phyloP scores from a whole-genome alignment of 305 asterid genomes.

The Caryopteris hybrid region DNA sequence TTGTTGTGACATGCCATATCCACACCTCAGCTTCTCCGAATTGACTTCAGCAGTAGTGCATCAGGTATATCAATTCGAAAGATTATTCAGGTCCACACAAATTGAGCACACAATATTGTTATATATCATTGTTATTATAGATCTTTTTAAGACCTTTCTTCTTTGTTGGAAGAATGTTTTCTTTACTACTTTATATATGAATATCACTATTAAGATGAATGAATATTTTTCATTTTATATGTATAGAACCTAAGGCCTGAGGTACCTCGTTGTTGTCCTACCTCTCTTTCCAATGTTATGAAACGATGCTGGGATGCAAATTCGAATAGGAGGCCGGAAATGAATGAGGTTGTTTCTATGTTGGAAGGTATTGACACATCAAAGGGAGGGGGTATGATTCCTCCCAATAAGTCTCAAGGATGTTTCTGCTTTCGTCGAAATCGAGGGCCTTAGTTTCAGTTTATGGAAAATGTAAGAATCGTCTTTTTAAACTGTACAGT shows the following conservation, averaged over 20 bases:
- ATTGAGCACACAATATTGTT: too few species aligned
- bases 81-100: not conserved
- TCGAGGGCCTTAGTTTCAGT: constrained; percentile 50
- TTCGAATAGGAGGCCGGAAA: constrained; percentile 70
- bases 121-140: too few species aligned
- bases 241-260: constrained; percentile 71
- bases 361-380: constrained; percentile 69
- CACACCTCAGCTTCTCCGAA: constrained; percentile 75
- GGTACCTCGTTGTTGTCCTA: constrained; percentile 78
- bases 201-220: not conserved
- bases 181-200: not conserved
- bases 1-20: constrained; percentile 86
- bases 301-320: constrained; percentile 76
- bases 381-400: constrained; percentile 84
- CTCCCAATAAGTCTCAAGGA: constrained; percentile 47
- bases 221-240: not conserved
- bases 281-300: constrained; percentile 57
- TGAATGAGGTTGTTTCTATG: constrained; percentile 67
- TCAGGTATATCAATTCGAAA: constrained; percentile 34
- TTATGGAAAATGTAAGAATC: too few species aligned
- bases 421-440: constrained; percentile 53
- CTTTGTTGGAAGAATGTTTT: too few species aligned
- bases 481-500: constrained; percentile 3
- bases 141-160: too few species aligned
- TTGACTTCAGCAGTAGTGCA: constrained; percentile 78